A percentile compares a stretch with the other conserved stretches of the same genome.
Evolutionary conservation across 345 rosid species (phyloP).

Genomic region (Salix exigua): DNA sequence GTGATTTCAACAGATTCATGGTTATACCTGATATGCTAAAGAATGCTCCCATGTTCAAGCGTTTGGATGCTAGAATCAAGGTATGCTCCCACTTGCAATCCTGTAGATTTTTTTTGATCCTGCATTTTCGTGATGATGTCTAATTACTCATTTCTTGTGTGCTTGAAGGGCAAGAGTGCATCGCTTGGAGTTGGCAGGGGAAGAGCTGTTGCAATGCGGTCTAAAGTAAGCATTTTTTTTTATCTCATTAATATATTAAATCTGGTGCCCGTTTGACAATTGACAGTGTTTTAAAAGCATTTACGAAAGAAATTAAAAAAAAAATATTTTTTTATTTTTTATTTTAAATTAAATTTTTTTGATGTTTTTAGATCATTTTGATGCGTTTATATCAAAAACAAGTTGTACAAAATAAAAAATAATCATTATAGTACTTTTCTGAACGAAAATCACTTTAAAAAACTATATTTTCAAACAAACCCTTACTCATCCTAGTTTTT

Average conservation of each 20-base stretch:
- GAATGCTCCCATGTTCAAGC: conserved; percentile 97
- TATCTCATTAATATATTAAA: neutral
- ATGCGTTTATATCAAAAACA: too few species aligned
- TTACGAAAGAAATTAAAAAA: too few species aligned
- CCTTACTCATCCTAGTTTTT: too few species aligned
- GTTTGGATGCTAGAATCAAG: conserved; percentile 82
- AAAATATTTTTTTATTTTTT: too few species aligned
- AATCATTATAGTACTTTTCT: too few species aligned
- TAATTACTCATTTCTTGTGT: neutral
- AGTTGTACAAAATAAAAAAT: too few species aligned
- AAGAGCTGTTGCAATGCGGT: conserved; percentile 85
- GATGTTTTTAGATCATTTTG: too few species aligned
- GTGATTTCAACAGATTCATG: conserved; percentile 67
- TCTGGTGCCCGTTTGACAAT: too few species aligned
- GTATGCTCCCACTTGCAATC: conserved; percentile 25
- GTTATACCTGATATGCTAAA: conserved; percentile 99
- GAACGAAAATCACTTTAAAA: too few species aligned
- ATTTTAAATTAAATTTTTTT: too few species aligned
- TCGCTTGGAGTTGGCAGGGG: conserved; percentile 91
- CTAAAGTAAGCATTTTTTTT: conserved; percentile 52
- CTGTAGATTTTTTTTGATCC: neutral
- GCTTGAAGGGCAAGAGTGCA: conserved; percentile 81
- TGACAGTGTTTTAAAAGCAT: too few species aligned
- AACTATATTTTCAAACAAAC: too few species aligned
- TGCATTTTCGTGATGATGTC: neutral